phyloP scores from a whole-genome alignment of 192 early-diverging fungal species.

The Coemansia sp. region DNA sequence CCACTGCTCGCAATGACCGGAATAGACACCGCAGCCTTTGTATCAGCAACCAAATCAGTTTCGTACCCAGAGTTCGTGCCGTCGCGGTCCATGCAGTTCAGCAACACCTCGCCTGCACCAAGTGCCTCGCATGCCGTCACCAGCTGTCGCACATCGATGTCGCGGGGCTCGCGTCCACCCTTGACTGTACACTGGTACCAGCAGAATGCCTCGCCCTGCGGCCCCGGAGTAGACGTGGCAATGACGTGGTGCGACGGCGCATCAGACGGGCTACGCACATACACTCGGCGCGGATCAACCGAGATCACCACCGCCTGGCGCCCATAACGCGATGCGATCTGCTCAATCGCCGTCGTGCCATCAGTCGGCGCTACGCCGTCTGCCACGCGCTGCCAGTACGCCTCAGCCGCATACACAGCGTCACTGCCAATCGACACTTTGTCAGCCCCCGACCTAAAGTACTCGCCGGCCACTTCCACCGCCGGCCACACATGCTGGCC shows the following conservation, averaged over 20 bases:
- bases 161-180: conserved; percentile 93
- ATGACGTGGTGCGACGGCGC: conserved; percentile 71
- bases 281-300: conserved; percentile 93
- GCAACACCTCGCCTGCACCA: conserved; percentile 95
- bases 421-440: conserved; percentile 99
- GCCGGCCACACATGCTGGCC: conserved; percentile 73
- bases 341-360: conserved; percentile 89
- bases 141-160: conserved; percentile 90
- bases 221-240: conserved; percentile 69
- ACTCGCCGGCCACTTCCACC: conserved; percentile 96
- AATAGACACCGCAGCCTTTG: conserved; percentile 79
- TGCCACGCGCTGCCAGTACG: conserved; percentile 62
- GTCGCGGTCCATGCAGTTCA: conserved; percentile 99
- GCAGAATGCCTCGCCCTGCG: conserved; percentile 90
- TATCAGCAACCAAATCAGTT: conserved; percentile 74
- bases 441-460: conserved; percentile 98
- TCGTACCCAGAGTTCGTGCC: conserved; percentile 98
- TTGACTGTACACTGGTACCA: conserved; percentile 99
- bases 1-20: conserved; percentile 98
- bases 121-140: conserved; percentile 82
- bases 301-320: conserved; percentile 97
- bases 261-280: conserved; percentile 75
- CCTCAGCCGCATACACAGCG: conserved; percentile 97
- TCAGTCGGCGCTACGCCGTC: conserved; percentile 37
- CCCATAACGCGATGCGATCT: conserved; percentile 93